Base-by-base conservation (phyloP, 768 basidiomycete species). In the Leccinum subgranulosum region DNA sequence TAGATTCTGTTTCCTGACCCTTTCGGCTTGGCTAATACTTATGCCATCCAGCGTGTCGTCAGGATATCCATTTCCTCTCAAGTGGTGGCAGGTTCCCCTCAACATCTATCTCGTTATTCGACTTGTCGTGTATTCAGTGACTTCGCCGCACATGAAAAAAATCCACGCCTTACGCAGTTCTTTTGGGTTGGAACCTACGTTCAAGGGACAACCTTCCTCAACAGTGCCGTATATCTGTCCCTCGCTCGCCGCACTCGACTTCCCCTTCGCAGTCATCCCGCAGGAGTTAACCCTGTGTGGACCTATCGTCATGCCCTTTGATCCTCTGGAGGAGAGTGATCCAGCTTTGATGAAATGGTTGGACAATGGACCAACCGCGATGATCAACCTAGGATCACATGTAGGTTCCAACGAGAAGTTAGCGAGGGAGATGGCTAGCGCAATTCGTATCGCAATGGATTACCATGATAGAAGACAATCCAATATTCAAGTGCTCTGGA, bases 401-500 rank as follows among this genome's bases (percentile, higher is more conserved):
- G 45, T n/a, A 45, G 11, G 10, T 21, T 45, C 11, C 43, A n/a
- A 45, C 19, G 53, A 29, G 11, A 53, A 41, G 10, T 1, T 28
- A 3, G 46, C 51, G 19, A 47, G 39, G 14, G 57, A 55, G 23
- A 43, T 63, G 28, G 43, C 28, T 9, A 19, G 49, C n/a, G 62
- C 54, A 19, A 54, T 63, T 28, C 51, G 54, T 15, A 49, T 59
- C 15, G 10, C 63, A 21, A n/a, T 63, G 33, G 54, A 53, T 23
- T 23, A 51, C 14, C 54, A 53, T 19, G 48, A 59, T 19, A 19
- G 3, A 9, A 17, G 31, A 11, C 43, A 31, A 3, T 17, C 7
- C 19, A 63, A 23, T 3, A 31, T 58, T 2, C 61, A 63, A 12
- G 49, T 63, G 3, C 57, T 63, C 46, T 59, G 84, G 87, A 64